Percentiles rank a stretch among this genome's conserved stretches.
Evolutionary conservation across 495 filamentous ascomycete species (phyloP).

Genomic region (Aspergillus bridgeri): DNA sequence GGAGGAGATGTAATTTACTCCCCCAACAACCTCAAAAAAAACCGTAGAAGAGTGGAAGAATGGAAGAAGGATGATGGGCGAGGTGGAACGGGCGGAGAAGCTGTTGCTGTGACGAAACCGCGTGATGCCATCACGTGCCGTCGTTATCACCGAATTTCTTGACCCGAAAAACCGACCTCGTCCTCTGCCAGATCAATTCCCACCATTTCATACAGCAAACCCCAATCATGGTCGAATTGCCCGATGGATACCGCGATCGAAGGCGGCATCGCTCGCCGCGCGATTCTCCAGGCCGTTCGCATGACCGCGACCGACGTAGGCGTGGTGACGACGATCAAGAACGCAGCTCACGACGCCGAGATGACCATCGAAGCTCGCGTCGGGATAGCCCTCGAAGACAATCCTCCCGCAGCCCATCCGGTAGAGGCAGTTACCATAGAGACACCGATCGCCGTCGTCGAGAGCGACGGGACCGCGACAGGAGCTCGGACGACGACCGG

Average conservation of each 20-base stretch:
- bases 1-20: slow-evolving; percentile 14
- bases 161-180: not conserved
- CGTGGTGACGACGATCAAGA: slow-evolving; percentile 22
- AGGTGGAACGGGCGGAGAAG: not conserved
- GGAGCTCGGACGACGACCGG: slow-evolving; percentile 25
- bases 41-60: not conserved
- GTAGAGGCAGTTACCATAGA: slow-evolving; percentile 18
- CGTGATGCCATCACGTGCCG: slow-evolving; percentile 28
- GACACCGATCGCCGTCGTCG: slow-evolving; percentile 27
- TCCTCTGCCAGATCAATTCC: not conserved
- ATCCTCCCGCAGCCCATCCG: slow-evolving; percentile 30
- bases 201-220: not conserved
- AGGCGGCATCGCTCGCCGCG: slow-evolving; percentile 21
- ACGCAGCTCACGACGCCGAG: slow-evolving; percentile 29
- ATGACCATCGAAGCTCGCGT: slow-evolving; percentile 31
- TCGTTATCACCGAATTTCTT: slow-evolving; percentile 1
- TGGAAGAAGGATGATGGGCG: not conserved
- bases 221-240: slow-evolving; percentile 24
- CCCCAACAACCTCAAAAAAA: not conserved
- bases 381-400: slow-evolving; percentile 26
- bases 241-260: slow-evolving; percentile 19
- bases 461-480: slow-evolving; percentile 25
- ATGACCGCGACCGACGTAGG: slow-evolving; percentile 22
- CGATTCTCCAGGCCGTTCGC: slow-evolving; percentile 8
- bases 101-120: slow-evolving; percentile 3